phyloP scores from a whole-genome alignment of 2,329 filamentous ascomycete species.

The Aurifilum marmelostoma region DNA sequence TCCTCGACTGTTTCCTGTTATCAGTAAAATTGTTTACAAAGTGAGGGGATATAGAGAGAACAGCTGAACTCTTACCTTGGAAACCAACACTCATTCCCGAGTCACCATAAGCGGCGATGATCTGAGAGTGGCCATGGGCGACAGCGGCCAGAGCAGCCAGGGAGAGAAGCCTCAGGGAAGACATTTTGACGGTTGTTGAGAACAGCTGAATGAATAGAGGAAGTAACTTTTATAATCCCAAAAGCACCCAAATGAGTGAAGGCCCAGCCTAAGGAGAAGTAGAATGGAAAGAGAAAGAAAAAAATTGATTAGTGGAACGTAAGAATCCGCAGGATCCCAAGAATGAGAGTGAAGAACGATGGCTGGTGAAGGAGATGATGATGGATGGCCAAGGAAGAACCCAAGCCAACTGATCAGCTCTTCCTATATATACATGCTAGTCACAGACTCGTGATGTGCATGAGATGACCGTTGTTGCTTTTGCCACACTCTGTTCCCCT shows the following conservation, averaged over 20 bases:
- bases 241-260: conserved; percentile 30
- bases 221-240: no score
- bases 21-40: neutral
- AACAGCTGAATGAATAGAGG: no score
- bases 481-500: neutral
- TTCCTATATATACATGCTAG: conserved; percentile 17
- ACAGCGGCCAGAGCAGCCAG: conserved; percentile 42
- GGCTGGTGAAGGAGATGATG: conserved; percentile 23
- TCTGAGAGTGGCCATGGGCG: conserved; percentile 49
- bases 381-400: conserved; percentile 9
- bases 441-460: conserved; percentile 9
- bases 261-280: conserved; percentile 29
- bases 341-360: conserved; percentile 25
- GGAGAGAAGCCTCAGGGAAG: conserved; percentile 40
- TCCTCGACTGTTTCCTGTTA: conserved; percentile 46
- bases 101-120: conserved; percentile 51
- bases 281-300: conserved; percentile 20
- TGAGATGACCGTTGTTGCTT: neutral
- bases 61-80: conserved; percentile 42
- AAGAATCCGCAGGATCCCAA: conserved; percentile 27
- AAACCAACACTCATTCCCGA: conserved; percentile 52
- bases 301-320: conserved; percentile 20
- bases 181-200: conserved; percentile 41
- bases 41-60: neutral
- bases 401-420: conserved; percentile 17